phyloP scores from a whole-genome alignment of 257 asterid species.

The Apocynum venetum region DNA sequence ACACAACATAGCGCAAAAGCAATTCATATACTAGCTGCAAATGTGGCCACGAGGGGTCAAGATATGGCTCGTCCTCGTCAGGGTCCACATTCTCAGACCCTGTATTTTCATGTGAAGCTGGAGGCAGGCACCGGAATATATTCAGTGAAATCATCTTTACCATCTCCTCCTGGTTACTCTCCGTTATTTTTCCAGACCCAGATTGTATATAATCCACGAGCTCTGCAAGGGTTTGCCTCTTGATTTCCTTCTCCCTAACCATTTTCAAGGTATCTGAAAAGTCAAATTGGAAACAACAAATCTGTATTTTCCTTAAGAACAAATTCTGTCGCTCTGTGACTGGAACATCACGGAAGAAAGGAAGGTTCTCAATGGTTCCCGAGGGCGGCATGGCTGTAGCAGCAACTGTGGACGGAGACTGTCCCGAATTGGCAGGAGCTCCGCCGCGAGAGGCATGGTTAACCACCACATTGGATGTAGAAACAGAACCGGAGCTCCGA shows the following conservation, averaged over 20 bases:
- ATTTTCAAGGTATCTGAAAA: constrained; percentile 47
- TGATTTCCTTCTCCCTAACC: constrained; percentile 68
- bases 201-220: constrained; percentile 70
- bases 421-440: constrained; percentile 21
- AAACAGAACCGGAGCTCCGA: constrained; percentile 37
- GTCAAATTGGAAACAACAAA: constrained; percentile 57
- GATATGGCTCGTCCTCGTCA: constrained; percentile 67
- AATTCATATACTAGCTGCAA: constrained; percentile 66
- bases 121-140: constrained; percentile 67
- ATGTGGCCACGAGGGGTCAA: constrained; percentile 82
- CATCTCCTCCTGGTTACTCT: constrained; percentile 68
- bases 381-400: constrained; percentile 26
- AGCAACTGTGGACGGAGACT: constrained; percentile 13
- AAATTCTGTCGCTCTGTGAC: constrained; percentile 57
- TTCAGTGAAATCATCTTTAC: constrained; percentile 61
- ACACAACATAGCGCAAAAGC: constrained; percentile 65
- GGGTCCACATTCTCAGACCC: constrained; percentile 53
- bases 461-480: constrained; percentile 44
- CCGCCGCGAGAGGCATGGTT: constrained; percentile 44
- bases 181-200: constrained; percentile 47
- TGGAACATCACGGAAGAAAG: constrained; percentile 55
- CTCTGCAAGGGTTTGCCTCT: constrained; percentile 58
- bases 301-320: constrained; percentile 51
- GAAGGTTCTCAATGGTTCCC: constrained; percentile 51
- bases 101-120: constrained; percentile 52